Conservation (phyloP, 495 filamentous ascomycete genomes). For the Peziza echinospora region DNA sequence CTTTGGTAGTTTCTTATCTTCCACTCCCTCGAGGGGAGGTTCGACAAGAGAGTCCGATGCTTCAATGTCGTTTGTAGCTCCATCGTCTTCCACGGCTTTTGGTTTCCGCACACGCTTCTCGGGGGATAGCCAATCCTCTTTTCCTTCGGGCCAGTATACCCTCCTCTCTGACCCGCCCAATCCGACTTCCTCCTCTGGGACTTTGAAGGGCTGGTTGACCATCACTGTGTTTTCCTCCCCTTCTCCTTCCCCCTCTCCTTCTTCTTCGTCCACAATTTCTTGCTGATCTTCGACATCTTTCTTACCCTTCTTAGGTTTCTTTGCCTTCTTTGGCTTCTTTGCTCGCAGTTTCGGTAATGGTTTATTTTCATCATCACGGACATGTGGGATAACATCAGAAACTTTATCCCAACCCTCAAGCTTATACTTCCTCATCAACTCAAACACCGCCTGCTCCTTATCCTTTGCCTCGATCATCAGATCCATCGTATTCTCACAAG, state of each 20-base stretch:
- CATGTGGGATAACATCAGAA: constrained; percentile 58
- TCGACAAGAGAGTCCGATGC: no score
- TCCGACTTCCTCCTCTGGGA: constrained; percentile 49
- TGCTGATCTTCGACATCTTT: constrained; percentile 8
- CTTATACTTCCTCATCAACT: constrained; percentile 71
- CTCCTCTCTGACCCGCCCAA: constrained; percentile 77
- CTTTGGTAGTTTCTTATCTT: neutral
- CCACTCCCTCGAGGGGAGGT: neutral
- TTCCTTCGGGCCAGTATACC: constrained; percentile 79
- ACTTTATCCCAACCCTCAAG: constrained; percentile 54
- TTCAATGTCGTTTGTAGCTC: neutral
- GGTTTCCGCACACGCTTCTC: constrained; percentile 47
- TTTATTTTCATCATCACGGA: constrained; percentile 58
- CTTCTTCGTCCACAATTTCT: constrained; percentile 30
- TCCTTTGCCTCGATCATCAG: constrained; percentile 98
- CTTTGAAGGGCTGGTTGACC: neutral
- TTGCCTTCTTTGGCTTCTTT: constrained; percentile 27
- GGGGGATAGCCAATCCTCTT: constrained; percentile 78
- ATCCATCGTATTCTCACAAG: constrained; percentile 64
- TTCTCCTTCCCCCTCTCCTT: constrained; percentile 21
- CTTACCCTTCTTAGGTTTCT: constrained; percentile 16
- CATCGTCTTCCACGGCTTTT: constrained; percentile 24
- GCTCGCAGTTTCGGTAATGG: constrained; percentile 28
- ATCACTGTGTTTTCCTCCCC: neutral
- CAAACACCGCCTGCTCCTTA: constrained; percentile 93